Evolutionary conservation across 1,284 basidiomycete species (phyloP).

Genomic region (Anthracocystis panici-leucophaei): DNA sequence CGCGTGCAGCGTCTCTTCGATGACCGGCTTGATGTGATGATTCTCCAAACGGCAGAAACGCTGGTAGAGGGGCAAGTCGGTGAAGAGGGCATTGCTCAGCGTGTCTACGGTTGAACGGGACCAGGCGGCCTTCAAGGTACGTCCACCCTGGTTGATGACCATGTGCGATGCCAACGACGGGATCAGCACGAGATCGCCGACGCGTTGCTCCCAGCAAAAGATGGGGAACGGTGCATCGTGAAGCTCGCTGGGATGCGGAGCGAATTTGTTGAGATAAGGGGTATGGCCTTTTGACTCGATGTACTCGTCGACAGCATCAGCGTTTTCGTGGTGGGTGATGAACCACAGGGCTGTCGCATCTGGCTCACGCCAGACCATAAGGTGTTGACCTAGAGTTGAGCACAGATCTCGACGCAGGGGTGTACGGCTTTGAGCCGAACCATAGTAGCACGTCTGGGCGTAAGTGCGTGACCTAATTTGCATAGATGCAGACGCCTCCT

Average conservation of each 20-base stretch:
- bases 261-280: constrained; percentile 13
- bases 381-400: constrained; percentile 40
- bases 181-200: constrained; percentile 46
- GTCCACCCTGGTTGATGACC: constrained; percentile 33
- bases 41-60: constrained; percentile 33
- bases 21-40: constrained; percentile 22
- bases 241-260: constrained; percentile 30
- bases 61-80: constrained; percentile 43
- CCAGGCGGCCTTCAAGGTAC: constrained; percentile 36
- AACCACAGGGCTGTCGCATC: constrained; percentile 33
- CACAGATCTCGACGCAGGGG: constrained; percentile 32
- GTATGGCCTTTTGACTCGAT: constrained; percentile 22
- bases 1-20: constrained; percentile 31
- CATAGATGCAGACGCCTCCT: constrained; percentile 21
- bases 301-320: constrained; percentile 25
- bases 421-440: constrained; percentile 24
- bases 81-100: constrained; percentile 23
- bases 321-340: constrained; percentile 17
- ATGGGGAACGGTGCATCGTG: constrained; percentile 24
- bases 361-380: constrained; percentile 41
- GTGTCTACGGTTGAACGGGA: constrained; percentile 32
- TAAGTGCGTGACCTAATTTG: background rate
- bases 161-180: constrained; percentile 32
- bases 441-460: constrained; percentile 23
- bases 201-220: constrained; percentile 23